Percentiles rank a stretch among this genome's conserved stretches.
phyloP scores from a whole-genome alignment of 2,329 filamentous ascomycete genomes.

The Talaromyces pinophilus region DNA sequence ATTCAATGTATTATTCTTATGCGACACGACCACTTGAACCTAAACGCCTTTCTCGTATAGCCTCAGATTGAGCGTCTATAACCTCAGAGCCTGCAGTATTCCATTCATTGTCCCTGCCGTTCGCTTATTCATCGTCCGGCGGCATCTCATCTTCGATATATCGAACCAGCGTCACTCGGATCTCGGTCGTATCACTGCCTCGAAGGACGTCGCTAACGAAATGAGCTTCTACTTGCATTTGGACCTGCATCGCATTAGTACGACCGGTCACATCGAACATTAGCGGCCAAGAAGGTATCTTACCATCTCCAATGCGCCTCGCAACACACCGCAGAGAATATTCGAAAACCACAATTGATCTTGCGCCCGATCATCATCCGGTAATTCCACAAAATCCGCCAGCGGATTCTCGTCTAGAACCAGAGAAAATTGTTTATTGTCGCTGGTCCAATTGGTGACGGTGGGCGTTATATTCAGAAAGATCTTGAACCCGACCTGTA shows the following conservation, averaged over 20 bases:
- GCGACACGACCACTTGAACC: background rate
- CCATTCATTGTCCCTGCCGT: background rate
- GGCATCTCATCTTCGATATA: constrained; percentile 98
- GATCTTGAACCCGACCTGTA: constrained; percentile 94
- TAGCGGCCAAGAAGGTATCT: constrained; percentile 24
- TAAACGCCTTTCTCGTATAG: background rate
- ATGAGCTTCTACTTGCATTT: constrained; percentile 97
- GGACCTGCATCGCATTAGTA: constrained; percentile 54
- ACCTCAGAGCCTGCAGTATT: background rate
- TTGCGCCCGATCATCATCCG: constrained; percentile 91
- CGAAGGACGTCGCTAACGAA: constrained; percentile 92
- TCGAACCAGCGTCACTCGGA: constrained; percentile 86
- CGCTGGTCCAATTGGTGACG: constrained; percentile 92
- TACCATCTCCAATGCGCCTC: constrained; percentile 95
- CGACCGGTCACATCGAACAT: background rate
- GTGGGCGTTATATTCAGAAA: constrained; percentile 95
- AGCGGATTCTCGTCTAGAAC: constrained; percentile 97
- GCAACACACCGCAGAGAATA: constrained; percentile 87
- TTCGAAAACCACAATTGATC: constrained; percentile 99
- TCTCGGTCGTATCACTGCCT: constrained; percentile 95
- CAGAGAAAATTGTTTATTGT: constrained; percentile 94
- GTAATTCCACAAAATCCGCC: constrained; percentile 95
- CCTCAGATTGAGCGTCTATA: background rate
- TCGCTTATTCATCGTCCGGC: constrained; percentile 80
- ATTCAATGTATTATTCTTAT: background rate